Percentiles rank a stretch among this genome's conserved stretches.
phyloP scores from a whole-genome alignment of 805 yeast species.

The Saccharomycodes ludwigii region DNA sequence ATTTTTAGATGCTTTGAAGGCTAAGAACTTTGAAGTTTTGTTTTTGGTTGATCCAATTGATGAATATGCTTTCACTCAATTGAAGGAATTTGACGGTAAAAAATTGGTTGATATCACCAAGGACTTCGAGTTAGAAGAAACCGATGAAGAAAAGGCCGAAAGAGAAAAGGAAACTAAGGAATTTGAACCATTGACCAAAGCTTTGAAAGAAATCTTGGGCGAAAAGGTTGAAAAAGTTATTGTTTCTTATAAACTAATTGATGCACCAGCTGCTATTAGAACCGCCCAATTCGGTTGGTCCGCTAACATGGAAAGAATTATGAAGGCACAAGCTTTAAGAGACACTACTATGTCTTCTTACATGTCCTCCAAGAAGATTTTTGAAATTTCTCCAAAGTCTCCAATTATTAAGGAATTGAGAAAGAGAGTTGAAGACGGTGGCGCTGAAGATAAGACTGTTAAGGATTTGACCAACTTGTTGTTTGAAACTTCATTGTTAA shows the following conservation, averaged over 20 bases:
- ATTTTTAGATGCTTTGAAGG: slow-evolving; percentile 96
- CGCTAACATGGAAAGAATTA: slow-evolving; percentile 99
- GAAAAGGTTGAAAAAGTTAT: slow-evolving; percentile 99
- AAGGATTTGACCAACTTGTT: slow-evolving; percentile 92
- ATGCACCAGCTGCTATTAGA: slow-evolving; percentile 99
- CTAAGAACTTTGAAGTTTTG: slow-evolving; percentile 95
- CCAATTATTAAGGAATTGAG: slow-evolving; percentile 91
- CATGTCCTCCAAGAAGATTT: slow-evolving; percentile 99
- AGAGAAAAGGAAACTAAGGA: slow-evolving; percentile 91
- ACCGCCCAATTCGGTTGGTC: slow-evolving; percentile 99
- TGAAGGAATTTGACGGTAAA: slow-evolving; percentile 99
- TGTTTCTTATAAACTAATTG: slow-evolving; percentile 93
- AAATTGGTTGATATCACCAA: slow-evolving; percentile 97
- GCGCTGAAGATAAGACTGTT: slow-evolving; percentile 97
- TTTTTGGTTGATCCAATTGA: slow-evolving; percentile 98
- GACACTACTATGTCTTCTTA: slow-evolving; percentile 97
- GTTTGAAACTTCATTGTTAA: slow-evolving; percentile 95
- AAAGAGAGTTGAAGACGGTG: slow-evolving; percentile 92
- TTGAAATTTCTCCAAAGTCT: slow-evolving; percentile 96
- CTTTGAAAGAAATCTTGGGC: slow-evolving; percentile 93
- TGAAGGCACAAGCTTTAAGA: slow-evolving; percentile 99
- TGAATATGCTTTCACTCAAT: slow-evolving; percentile 98
- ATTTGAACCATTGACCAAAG: slow-evolving; percentile 87
- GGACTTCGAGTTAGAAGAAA: slow-evolving; percentile 97
- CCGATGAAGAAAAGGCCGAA: slow-evolving; percentile 91